Conservation (phyloP, 345 rosid genomes). For the Eutrema japonicum region DNA sequence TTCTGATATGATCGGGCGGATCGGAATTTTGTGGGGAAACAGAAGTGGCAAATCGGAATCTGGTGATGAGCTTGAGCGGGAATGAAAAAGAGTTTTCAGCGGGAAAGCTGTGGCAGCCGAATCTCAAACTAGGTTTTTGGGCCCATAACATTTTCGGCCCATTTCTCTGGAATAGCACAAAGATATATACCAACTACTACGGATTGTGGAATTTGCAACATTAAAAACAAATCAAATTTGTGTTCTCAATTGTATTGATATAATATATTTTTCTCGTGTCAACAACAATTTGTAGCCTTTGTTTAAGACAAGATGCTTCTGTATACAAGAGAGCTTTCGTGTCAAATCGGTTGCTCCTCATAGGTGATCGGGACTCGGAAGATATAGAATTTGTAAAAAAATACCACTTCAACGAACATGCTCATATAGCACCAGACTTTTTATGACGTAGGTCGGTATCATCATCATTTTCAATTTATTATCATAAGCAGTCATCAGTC, state of each 20-base stretch:
- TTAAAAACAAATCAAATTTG: neutral
- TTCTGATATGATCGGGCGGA: slow-evolving; percentile 24
- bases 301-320: slow-evolving; percentile 4
- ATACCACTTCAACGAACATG: neutral
- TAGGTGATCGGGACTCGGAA: slow-evolving; percentile 1
- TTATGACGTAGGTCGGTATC: neutral
- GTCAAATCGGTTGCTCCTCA: neutral
- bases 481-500: slow-evolving; percentile 18
- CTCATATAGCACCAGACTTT: neutral
- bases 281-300: neutral
- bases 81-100: slow-evolving; percentile 28
- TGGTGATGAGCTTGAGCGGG: slow-evolving; percentile 34
- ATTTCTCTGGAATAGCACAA: neutral
- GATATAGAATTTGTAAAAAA: neutral
- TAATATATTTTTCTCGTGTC: neutral
- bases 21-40: neutral
- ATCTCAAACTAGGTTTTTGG: slow-evolving; percentile 9
- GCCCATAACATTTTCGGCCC: slow-evolving; percentile 30
- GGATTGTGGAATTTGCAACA: neutral
- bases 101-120: slow-evolving; percentile 30
- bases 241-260: neutral
- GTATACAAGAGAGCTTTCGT: neutral
- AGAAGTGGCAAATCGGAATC: slow-evolving; percentile 27
- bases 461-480: neutral
- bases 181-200: neutral